Conservation (phyloP, 805 yeast genomes). For the Ogataea allantospora region DNA sequence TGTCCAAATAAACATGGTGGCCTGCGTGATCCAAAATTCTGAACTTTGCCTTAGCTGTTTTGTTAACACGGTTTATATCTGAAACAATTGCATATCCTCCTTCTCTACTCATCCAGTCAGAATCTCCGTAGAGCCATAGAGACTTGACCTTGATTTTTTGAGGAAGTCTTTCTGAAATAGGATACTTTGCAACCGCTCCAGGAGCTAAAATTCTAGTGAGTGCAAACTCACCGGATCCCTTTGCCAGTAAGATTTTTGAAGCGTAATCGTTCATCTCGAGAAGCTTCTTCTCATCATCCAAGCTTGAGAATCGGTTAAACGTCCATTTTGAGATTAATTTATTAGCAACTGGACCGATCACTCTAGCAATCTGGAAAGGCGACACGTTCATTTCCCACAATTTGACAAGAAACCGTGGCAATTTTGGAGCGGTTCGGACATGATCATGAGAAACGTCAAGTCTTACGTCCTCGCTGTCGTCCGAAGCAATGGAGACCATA, state of each 20-base stretch:
- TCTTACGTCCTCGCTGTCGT: conserved; percentile 3
- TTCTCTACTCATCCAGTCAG: conserved; percentile 67
- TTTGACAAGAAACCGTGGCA: conserved; percentile 37
- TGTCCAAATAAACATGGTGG: conserved; percentile 55
- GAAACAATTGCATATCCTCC: conserved; percentile 51
- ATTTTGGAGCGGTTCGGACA: conserved; percentile 33
- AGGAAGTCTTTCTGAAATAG: conserved; percentile 53
- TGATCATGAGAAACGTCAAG: conserved; percentile 16
- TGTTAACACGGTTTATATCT: conserved; percentile 29
- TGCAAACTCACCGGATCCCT: conserved; percentile 65
- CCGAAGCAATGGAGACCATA: conserved; percentile 14
- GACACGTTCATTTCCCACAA: conserved; percentile 56
- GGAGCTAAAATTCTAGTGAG: conserved; percentile 58
- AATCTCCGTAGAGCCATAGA: conserved; percentile 64
- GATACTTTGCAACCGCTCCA: conserved; percentile 56
- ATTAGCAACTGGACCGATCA: conserved; percentile 54
- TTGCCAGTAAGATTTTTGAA: conserved; percentile 49
- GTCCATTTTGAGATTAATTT: conserved; percentile 55
- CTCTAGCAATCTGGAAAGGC: conserved; percentile 52
- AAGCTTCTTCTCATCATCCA: conserved; percentile 30
- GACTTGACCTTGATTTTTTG: conserved; percentile 41
- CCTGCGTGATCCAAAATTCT: conserved; percentile 45
- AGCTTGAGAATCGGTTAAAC: conserved; percentile 41
- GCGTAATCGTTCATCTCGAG: conserved; percentile 53
- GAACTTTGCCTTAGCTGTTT: conserved; percentile 29